These are phyloP conservation scores for Hygrocybe punicea DNA, from an alignment of 768 basidiomycete genomes.

Conservation along the genomic window DNA sequence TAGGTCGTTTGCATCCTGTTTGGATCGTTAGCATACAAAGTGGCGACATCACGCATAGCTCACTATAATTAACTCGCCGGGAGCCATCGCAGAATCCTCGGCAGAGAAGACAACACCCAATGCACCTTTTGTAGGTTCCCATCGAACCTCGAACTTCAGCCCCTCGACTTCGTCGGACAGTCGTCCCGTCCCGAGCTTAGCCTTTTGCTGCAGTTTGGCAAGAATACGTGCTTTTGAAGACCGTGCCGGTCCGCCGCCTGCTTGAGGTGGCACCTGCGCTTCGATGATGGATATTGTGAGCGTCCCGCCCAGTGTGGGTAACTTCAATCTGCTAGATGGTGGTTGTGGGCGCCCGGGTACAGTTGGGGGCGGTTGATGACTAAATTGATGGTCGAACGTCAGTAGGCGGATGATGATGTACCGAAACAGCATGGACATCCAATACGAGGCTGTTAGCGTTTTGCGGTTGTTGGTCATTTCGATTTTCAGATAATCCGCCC, in stretches of 20 bases:
- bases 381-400: conserved; percentile 8
- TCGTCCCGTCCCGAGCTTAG: conserved; percentile 52
- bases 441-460: conserved; percentile 73
- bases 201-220: conserved; percentile 58
- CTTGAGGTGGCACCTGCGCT: conserved; percentile 38
- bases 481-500: conserved; percentile 72
- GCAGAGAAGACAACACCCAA: conserved; percentile 56
- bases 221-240: conserved; percentile 53
- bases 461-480: conserved; percentile 68
- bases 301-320: conserved; percentile 67
- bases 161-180: conserved; percentile 77
- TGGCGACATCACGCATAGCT: conserved; percentile 25
- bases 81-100: conserved; percentile 43
- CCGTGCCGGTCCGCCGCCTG: conserved; percentile 47
- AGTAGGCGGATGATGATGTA: too few species aligned
- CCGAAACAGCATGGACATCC: conserved; percentile 58
- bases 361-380: conserved; percentile 37
- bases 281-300: conserved; percentile 70
- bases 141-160: conserved; percentile 63
- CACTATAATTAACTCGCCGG: conserved; percentile 54
- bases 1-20: conserved; percentile 64
- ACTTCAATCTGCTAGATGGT: conserved; percentile 27
- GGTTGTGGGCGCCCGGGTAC: conserved; percentile 29
- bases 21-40: background rate
- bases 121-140: conserved; percentile 71